Evolutionary conservation across 2,329 filamentous ascomycete genomes (phyloP).

Genomic region (Nemania sp.): DNA sequence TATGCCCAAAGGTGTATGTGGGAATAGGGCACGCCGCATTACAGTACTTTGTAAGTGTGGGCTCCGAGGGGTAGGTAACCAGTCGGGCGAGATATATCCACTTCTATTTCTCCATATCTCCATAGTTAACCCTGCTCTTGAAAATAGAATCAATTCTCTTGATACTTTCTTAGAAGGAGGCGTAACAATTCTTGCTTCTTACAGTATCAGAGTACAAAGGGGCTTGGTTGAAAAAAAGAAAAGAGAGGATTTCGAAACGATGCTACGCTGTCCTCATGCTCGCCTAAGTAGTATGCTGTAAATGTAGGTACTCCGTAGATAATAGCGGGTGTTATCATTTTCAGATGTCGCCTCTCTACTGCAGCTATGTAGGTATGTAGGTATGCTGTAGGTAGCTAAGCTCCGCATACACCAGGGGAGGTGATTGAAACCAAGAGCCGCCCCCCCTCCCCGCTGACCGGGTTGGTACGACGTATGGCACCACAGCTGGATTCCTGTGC

Average conservation of each 20-base stretch:
- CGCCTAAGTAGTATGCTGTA: conserved; percentile 9
- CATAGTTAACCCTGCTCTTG: too few species aligned
- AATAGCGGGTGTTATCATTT: conserved; percentile 8
- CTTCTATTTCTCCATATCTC: neutral
- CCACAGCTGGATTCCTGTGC: conserved; percentile 13
- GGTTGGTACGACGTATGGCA: conserved; percentile 19
- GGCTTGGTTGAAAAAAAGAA: neutral
- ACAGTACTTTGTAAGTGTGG: neutral
- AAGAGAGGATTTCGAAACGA: conserved; percentile 17
- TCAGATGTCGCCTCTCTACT: conserved; percentile 14
- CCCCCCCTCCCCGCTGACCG: conserved; percentile 22
- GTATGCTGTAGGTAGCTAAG: too few species aligned
- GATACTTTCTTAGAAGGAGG: too few species aligned
- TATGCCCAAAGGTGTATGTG: neutral
- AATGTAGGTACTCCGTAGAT: too few species aligned
- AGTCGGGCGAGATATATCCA: neutral
- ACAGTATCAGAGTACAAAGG: neutral
- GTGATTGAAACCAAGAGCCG: conserved; percentile 25
- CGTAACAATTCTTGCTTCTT: neutral
- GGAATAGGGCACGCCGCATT: neutral
- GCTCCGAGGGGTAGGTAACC: too few species aligned
- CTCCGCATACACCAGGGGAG: too few species aligned
- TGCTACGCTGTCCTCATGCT: conserved; percentile 15
- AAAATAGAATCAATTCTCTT: too few species aligned
- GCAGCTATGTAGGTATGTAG: too few species aligned